Base-by-base conservation (phyloP, 257 asterid genomes). In the Euphrasia confusa region DNA sequence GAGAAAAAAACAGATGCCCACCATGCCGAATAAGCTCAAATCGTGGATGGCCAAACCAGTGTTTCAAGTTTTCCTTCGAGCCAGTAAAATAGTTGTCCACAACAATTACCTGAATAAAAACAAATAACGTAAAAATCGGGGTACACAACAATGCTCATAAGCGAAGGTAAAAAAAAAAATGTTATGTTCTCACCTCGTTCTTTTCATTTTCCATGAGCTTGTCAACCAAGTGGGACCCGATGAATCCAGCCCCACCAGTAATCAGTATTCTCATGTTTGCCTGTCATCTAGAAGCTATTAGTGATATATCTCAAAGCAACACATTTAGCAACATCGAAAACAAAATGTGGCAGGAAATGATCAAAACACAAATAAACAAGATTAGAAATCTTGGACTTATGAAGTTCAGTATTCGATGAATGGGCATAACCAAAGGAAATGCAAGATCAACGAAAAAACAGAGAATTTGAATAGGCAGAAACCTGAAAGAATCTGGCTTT, bases 191-290 rank as follows among this genome's bases (percentile, higher is more conserved):
- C 40, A 88, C 98, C 94, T 91, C 96, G 40, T 91, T 91, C 78
- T 88, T 84, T 75, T 84, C 98, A 71, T 91, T 81, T 81, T 83
- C 75, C 98, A 91, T 88, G 61, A 91, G 82, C 69, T 57, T 84
- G 81, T 91, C 98, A 24, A 91, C 96, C 21, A 91, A 80, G 89
- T 91, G 98, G 71, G 98, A 91, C 50, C 98, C 98, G 68, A 90
- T 90, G 81, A 90, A 90, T 76, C 98, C 96, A 70, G 96, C 96
- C 63, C 98, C 98, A 59, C 98, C 98, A 27, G 98, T 91, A 37
- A 91, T 73, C 80, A 91, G 74, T 74, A 91, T 88, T 75, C 98
- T 84, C 96, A 86, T 83, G 78, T 81, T 91, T 28, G 95, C 95
- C 97, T 87, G 82, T 58, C 14, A 61, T 50, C 10, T 11, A 66